These are phyloP conservation scores for Alternaria sp. DNA, from an alignment of 2,329 filamentous ascomycete species.

Conservation along the genomic window DNA sequence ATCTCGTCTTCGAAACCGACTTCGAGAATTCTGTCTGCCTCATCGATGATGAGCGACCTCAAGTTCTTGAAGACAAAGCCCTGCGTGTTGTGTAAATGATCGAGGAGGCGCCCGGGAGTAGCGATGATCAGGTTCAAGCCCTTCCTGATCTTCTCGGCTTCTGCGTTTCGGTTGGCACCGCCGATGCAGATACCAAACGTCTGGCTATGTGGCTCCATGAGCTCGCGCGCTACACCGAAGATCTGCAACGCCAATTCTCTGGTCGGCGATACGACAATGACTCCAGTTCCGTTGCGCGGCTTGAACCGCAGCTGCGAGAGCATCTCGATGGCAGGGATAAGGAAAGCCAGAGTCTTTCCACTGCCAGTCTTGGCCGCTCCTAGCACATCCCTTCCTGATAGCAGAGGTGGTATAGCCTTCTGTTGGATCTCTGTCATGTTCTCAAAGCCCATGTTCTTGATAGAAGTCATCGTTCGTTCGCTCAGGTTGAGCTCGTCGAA, in stretches of 20 bases:
- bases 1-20: constrained; percentile 99
- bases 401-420: constrained; percentile 82
- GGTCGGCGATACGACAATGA: constrained; percentile 76
- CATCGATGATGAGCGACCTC: constrained; percentile 91
- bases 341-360: constrained; percentile 93
- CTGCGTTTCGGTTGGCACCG: constrained; percentile 86
- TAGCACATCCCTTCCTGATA: constrained; percentile 87
- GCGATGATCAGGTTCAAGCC: constrained; percentile 95
- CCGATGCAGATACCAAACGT: constrained; percentile 97
- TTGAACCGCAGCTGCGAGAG: constrained; percentile 90
- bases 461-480: constrained; percentile 86
- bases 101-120: constrained; percentile 88
- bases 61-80: constrained; percentile 92
- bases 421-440: constrained; percentile 96
- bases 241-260: constrained; percentile 48
- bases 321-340: constrained; percentile 95
- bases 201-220: constrained; percentile 92
- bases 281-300: constrained; percentile 83
- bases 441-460: constrained; percentile 89
- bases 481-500: constrained; percentile 86
- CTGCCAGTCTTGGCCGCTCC: constrained; percentile 96
- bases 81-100: constrained; percentile 92
- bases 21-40: constrained; percentile 95
- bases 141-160: constrained; percentile 92
- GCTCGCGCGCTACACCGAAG: constrained; percentile 90